phyloP scores from a whole-genome alignment of 257 asterid species.

The Rubia yunnanensis region DNA sequence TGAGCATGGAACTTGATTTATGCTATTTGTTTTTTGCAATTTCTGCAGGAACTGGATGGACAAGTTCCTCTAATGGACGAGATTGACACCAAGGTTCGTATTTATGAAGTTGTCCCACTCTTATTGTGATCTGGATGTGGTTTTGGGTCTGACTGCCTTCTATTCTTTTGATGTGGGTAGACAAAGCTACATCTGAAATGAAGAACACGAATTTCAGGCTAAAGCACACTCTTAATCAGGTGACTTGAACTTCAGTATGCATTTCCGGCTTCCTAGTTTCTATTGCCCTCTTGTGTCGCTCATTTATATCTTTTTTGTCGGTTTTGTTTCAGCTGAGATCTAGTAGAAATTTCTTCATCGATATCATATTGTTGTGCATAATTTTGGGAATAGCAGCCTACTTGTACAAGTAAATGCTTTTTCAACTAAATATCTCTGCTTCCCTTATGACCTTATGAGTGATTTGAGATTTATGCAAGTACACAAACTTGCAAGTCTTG shows the following conservation, averaged over 20 bases:
- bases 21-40: not conserved
- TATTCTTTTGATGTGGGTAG: constrained; percentile 13
- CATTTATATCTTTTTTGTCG: constrained; percentile 2
- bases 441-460: not conserved
- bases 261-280: not conserved
- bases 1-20: no score
- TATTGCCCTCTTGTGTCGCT: not conserved
- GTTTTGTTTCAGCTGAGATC: constrained; percentile 69
- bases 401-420: constrained; percentile 66
- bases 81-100: no score
- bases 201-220: no score
- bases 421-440: no score
- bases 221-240: no score
- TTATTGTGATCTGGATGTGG: not conserved
- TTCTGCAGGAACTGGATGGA: constrained; percentile 81
- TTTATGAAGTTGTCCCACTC: not conserved
- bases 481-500: not conserved
- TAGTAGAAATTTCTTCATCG: constrained; percentile 89
- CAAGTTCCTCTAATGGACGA: constrained; percentile 99
- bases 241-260: no score
- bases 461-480: not conserved
- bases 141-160: constrained; percentile 7
- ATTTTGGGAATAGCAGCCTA: constrained; percentile 97
- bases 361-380: constrained; percentile 72
- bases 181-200: no score